Conservation (phyloP, 305 asterid genomes). For the Fraxinus platypoda region DNA sequence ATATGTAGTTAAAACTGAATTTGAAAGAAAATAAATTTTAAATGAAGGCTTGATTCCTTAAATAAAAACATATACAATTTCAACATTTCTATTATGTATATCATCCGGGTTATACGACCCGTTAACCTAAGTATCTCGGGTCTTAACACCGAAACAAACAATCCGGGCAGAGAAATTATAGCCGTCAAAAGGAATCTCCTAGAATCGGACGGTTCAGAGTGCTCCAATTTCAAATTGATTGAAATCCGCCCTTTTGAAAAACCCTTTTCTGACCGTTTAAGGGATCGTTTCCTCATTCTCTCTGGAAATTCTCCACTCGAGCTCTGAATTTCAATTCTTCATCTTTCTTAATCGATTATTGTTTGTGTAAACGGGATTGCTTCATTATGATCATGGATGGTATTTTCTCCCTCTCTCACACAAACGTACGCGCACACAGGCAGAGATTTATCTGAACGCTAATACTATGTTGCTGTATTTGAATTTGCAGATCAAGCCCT, state of each 20-base stretch:
- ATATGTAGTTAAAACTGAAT: too few relatives aligned
- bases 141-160: not conserved
- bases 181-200: slow-evolving; percentile 33
- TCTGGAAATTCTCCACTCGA: not conserved
- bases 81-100: too few relatives aligned
- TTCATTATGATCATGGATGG: slow-evolving; percentile 39
- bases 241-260: slow-evolving; percentile 7
- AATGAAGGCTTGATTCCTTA: too few relatives aligned
- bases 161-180: slow-evolving; percentile 12
- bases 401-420: slow-evolving; percentile 20
- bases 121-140: too few relatives aligned
- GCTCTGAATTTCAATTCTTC: slow-evolving; percentile 30
- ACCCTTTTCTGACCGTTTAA: slow-evolving; percentile 29
- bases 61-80: too few relatives aligned
- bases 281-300: not conserved
- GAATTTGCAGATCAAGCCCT: slow-evolving; percentile 53
- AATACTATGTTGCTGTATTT: not conserved
- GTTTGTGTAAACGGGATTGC: not conserved
- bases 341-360: not conserved
- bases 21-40: too few relatives aligned
- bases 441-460: not conserved
- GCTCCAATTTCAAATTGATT: slow-evolving; percentile 36
- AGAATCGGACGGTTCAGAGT: slow-evolving; percentile 34
- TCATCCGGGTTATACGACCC: too few relatives aligned
- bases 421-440: not conserved